Evolutionary conservation across 192 early-diverging fungal species (phyloP), one percentile per base, ranked within the genome.

Genomic region (Chytriomyces sp.): DNA sequence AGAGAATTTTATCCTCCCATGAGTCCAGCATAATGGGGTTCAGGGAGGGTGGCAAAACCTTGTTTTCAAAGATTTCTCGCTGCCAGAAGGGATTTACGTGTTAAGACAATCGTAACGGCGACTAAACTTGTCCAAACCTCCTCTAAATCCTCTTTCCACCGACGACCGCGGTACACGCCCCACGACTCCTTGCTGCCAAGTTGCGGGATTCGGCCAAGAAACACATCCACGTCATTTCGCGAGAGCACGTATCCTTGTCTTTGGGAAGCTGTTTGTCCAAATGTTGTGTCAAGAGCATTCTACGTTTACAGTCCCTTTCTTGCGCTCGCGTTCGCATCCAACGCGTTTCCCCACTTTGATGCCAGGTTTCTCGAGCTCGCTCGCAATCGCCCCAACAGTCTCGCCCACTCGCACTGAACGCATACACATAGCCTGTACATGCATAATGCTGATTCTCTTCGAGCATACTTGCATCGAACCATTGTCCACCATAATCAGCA

Each of bases 1-100:
- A 98, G 19, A 92, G 55, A 52, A 98, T 89, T 5, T 87, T 77
- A 28, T 91, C 86, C 69, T 98, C 93, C 95, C 95, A 98, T 31
- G 76, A 64, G 39, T 93, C 91, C 39, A 95, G 79, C 53, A 92
- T 84, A 39, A 95, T 75, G 5, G 93, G 85, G 40, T 61, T 86
- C 81, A 76, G 83, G 17, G 73, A 62, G 17, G 49, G 19, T 7
- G 54, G 59, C 4, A 63, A n/a, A 36, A n/a, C n/a, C 25, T 73
- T 59, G n/a, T 30, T 22, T 6, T 12, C 25, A 30, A 61, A 73
- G 3, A 73, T 73, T 52, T 62, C 71, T 4, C 59, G 28, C 69
- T 71, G 54, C 26, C 53, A 34, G 5, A 56, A 2, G 5, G 31
- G 31, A 37, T 6, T 56, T 38, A 39, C 6, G 8, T 61, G 32